These are phyloP conservation scores for Stephanodiscus triporus DNA, from an alignment of 108 stramenopile species.

Conservation along the genomic window DNA sequence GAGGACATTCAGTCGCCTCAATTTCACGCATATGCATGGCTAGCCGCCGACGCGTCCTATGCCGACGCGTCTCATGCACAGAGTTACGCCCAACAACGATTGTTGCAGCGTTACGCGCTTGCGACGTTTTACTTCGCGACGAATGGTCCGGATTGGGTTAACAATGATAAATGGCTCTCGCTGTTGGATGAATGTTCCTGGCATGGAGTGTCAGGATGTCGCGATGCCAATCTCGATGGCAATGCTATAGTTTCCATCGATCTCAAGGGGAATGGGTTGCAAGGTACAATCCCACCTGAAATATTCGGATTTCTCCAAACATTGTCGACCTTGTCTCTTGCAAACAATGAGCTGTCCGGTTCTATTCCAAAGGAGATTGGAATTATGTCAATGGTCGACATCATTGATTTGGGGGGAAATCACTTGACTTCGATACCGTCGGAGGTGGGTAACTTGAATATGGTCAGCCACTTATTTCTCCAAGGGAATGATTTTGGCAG, in stretches of 20 bases:
- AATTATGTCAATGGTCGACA: slow-evolving; percentile 12
- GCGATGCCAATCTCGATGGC: slow-evolving; percentile 4
- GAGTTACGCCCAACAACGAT: slow-evolving; percentile 8
- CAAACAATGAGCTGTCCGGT: slow-evolving; percentile 51
- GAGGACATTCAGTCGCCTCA: slow-evolving; percentile 20
- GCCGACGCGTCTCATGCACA: not conserved
- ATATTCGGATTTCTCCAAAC: slow-evolving; percentile 18
- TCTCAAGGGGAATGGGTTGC: slow-evolving; percentile 17
- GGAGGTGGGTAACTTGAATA: slow-evolving; percentile 42
- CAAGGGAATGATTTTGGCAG: slow-evolving; percentile 24
- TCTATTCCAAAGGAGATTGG: slow-evolving; percentile 57
- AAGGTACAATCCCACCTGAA: slow-evolving; percentile 21
- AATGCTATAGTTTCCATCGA: slow-evolving; percentile 17
- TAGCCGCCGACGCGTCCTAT: slow-evolving; percentile 11
- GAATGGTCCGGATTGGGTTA: slow-evolving; percentile 25
- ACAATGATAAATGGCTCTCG: slow-evolving; percentile 23
- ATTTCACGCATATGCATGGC: slow-evolving; percentile 29
- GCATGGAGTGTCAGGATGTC: slow-evolving; percentile 29
- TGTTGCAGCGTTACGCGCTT: slow-evolving; percentile 38
- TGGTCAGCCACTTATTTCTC: slow-evolving; percentile 16
- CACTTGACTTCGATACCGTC: slow-evolving; percentile 59
- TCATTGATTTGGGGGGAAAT: slow-evolving; percentile 36
- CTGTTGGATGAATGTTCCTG: slow-evolving; percentile 25
- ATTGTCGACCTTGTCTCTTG: slow-evolving; percentile 16
- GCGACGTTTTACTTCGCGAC: slow-evolving; percentile 35